Percentiles rank a stretch among this genome's conserved stretches.
Conservation (phyloP, 2,329 filamentous ascomycete species). For the Phialemoniopsis sp. region DNA sequence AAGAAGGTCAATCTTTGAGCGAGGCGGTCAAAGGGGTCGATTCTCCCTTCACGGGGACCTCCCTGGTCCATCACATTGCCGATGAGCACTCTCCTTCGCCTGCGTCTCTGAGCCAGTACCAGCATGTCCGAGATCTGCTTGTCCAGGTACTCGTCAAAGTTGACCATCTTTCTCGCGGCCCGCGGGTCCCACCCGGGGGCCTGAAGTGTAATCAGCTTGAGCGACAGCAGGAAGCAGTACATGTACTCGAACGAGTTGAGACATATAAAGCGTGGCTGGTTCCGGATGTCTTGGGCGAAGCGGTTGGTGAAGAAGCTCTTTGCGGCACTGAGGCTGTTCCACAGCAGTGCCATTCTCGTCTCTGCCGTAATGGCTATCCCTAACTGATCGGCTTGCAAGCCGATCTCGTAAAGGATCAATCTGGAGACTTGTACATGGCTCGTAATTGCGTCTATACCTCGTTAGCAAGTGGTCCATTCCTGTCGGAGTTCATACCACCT, state of each 20-base stretch:
- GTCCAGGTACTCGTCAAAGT: constrained; percentile 22
- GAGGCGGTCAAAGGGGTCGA: constrained; percentile 12
- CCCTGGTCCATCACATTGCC: neutral
- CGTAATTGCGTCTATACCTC: constrained; percentile 26
- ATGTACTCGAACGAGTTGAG: constrained; percentile 42
- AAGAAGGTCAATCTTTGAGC: constrained; percentile 11
- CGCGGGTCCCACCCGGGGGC: constrained; percentile 41
- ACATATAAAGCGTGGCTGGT: constrained; percentile 34
- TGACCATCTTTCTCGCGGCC: constrained; percentile 28
- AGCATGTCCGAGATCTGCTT: constrained; percentile 23
- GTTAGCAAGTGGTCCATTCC: too few species aligned
- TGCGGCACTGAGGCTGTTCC: constrained; percentile 35
- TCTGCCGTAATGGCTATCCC: constrained; percentile 22
- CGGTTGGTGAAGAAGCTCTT: constrained; percentile 31
- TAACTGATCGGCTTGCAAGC: constrained; percentile 32
- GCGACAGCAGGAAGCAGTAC: constrained; percentile 38
- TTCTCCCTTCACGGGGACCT: too few species aligned
- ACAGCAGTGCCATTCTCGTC: constrained; percentile 40
- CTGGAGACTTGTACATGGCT: constrained; percentile 40
- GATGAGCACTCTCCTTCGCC: neutral
- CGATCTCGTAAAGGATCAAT: constrained; percentile 41
- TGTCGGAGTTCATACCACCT: too few species aligned
- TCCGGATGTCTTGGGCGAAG: constrained; percentile 10
- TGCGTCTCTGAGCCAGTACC: constrained; percentile 15
- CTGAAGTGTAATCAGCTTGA: constrained; percentile 41